Evolutionary conservation across 441 rosid genomes (phyloP).

Genomic region (Adansonia madagascariensis): DNA sequence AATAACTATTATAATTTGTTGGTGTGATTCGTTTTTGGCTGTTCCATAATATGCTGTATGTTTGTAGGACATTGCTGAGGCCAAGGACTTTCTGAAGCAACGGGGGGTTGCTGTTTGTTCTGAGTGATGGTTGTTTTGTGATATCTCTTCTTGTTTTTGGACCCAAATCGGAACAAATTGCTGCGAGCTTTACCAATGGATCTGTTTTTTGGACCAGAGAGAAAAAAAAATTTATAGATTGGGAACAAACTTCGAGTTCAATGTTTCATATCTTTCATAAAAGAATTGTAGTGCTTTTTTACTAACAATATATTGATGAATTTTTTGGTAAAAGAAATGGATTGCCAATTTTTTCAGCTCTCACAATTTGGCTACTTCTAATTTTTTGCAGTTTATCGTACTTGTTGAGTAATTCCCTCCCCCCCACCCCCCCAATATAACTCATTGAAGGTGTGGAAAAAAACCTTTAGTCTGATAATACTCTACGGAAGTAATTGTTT

Average conservation of each 20-base stretch:
- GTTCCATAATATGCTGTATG: not conserved
- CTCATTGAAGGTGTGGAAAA: too few relatives aligned
- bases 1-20: not conserved
- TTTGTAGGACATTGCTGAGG: conserved; percentile 63
- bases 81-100: conserved; percentile 63
- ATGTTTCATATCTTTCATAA: not conserved
- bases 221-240: not conserved
- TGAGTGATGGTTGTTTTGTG: conserved; percentile 28
- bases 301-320: not conserved
- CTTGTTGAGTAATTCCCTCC: not conserved
- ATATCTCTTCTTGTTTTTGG: not conserved
- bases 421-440: not conserved
- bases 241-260: not conserved
- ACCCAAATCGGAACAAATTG: conserved; percentile 9
- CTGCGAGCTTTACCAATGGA: not conserved
- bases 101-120: conserved; percentile 69
- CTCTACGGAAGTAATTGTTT: too few relatives aligned
- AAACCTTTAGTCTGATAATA: too few relatives aligned
- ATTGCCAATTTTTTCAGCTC: conserved; percentile 4
- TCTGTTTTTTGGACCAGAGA: not conserved
- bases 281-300: not conserved
- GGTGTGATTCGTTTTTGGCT: not conserved
- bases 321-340: conserved; percentile 19
- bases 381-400: not conserved
- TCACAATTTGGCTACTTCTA: not conserved